Evolutionary conservation across 768 basidiomycete species (phyloP), one percentile per base, ranked within the genome.

Genomic region (Naematelia aurantialba): DNA sequence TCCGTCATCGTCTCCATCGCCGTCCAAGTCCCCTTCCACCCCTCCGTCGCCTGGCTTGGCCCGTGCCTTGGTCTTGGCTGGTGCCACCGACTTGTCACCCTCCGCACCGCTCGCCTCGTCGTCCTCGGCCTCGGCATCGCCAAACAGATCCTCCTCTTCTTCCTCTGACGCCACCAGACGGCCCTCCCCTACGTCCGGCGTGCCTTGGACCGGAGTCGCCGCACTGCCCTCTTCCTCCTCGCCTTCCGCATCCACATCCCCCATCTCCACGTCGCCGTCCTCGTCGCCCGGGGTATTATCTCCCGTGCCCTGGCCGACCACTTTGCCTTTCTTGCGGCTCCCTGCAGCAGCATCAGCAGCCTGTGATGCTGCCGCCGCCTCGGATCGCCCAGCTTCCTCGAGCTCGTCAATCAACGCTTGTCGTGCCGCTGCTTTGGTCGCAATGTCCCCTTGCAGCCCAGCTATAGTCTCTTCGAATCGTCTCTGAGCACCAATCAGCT

Each of bases 381-480:
- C 34, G 60, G 58, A n/a, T 3, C 22, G 48, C 29, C 55, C 57
- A 13, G 44, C 52, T 47, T 55, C 48, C 26, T 66, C 72, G 2
- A 70, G 42, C 45, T 73, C 72, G 54, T 68, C 69, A 13, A 63
- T 44, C 19, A 69, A 39, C 1, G 50, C 54, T 52, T 73, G 72
- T 22, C 72, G 55, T 14, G 65, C 60, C 11, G 63, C 55, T n/a
- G 66, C 58, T 52, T 73, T 73, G 19, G 65, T 64, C 17, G 63
- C 53, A 34, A 73, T 60, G 21, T 70, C 69, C n/a, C 62, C 62
- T 51, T 67, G 61, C 30, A 73, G 59, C 21, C 69, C 69, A 19
- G 61, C 58, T 8, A 73, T 65, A 3, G 67, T 67, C 52, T 73
- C 69, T 56, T 73, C 66, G 61, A 70, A 70, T 42, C 72, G 72